A percentile compares a stretch with the other conserved stretches of the same genome.
Evolutionary conservation across 768 basidiomycete species (phyloP).

Genomic region (Tephrocybe sp.): DNA sequence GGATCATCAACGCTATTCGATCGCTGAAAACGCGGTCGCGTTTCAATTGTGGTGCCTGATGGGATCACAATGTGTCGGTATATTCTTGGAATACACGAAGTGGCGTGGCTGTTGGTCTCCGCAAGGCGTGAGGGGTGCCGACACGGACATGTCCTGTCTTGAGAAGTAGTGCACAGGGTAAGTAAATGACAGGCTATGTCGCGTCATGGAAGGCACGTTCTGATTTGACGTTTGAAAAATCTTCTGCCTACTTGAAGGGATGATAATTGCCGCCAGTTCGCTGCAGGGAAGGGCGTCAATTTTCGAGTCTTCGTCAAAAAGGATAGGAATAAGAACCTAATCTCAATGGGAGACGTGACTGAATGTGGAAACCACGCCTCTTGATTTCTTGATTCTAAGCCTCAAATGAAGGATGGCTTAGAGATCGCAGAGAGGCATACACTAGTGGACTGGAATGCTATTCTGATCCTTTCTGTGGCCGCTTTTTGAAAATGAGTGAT

Average conservation of each 20-base stretch:
- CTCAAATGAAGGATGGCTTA: too few relatives aligned
- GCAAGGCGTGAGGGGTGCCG: constrained; percentile 1
- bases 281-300: neutral
- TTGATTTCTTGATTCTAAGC: too few relatives aligned
- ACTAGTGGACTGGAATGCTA: too few relatives aligned
- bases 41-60: constrained; percentile 15
- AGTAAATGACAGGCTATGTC: neutral
- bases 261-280: neutral
- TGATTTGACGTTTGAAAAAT: neutral
- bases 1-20: neutral
- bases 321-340: neutral
- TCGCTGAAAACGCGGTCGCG: constrained; percentile 4
- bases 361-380: too few relatives aligned
- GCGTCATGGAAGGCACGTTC: neutral
- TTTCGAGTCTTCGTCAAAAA: neutral
- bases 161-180: neutral
- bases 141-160: neutral
- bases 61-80: constrained; percentile 3
- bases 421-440: too few relatives aligned
- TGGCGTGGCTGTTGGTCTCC: constrained; percentile 7
- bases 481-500: too few relatives aligned
- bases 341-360: neutral
- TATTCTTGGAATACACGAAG: constrained; percentile 2
- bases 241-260: neutral
- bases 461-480: too few relatives aligned